Evolutionary conservation across 192 early-diverging fungal genomes (phyloP), one percentile per base, ranked within the genome.

Genomic region (Coemansia sp.): DNA sequence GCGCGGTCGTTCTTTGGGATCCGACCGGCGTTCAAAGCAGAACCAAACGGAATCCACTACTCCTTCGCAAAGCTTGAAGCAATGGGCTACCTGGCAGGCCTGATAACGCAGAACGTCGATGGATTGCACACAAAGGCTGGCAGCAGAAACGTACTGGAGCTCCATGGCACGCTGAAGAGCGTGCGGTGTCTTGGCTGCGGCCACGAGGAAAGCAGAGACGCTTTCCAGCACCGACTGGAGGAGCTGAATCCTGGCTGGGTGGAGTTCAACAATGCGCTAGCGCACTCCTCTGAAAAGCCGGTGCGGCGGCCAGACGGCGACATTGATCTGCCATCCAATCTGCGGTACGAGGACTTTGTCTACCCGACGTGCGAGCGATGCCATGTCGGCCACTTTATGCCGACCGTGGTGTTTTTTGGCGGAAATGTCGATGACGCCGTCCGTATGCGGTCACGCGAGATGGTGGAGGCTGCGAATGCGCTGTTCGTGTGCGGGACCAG

Each of bases 91-190:
- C 59, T 90, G 52, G 48, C 66, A 11, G 73, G 88, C 39, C 55
- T 98, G 22, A 88, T 96, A 37, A 96, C 96, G 9, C 96, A 98
- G 65, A 98, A 98, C 70, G 96, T 98, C 19, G 96, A 98, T 62
- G 87, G 88, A 2, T 69, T 96, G 73, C 92, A 96, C 58, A 73
- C 81, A 37, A 80, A 74, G 22, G 87, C 87, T 9, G 91, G 89
- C 39, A 65, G 85, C 43, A 64, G 72, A 3, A 63, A 82, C 16
- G 79, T 93, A 7, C 58, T 93, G n/a, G 96, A 98, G 74, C 76
- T 98, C 13, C 96, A 98, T 61, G 96, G 96, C 9, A 88, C 90
- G 13, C 77, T 98, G 52, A 75, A 85, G 61, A 58, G 78, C 26
- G 93, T 96, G 42, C 74, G 85, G 41, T 98, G 96, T 73, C 62